These are phyloP conservation scores for Aspergillus leporis DNA, from an alignment of 495 filamentous ascomycete species.

Conservation along the genomic window DNA sequence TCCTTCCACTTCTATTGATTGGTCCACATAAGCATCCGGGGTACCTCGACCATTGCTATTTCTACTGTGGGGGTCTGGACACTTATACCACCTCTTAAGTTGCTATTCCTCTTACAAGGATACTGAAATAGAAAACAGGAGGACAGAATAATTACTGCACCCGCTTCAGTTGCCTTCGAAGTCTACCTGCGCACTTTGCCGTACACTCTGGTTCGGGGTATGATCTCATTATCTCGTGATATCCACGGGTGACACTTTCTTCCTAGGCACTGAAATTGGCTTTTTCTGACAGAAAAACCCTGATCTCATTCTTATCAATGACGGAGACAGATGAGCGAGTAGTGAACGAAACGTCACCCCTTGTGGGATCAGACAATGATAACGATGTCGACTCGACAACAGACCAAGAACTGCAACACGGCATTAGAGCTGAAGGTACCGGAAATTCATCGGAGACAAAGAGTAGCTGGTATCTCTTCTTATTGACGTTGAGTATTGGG, in stretches of 20 bases:
- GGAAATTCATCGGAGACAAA: conserved; percentile 43
- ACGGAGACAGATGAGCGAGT: conserved; percentile 19
- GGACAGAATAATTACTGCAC: neutral
- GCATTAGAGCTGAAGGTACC: conserved; percentile 17
- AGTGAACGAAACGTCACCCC: conserved; percentile 42
- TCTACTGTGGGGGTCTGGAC: neutral
- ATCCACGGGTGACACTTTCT: neutral
- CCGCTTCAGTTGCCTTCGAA: no score
- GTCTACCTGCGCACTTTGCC: no score
- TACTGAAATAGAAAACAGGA: neutral
- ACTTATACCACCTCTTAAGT: neutral
- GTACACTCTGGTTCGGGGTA: no score
- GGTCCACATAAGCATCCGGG: neutral
- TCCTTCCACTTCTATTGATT: neutral
- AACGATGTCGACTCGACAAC: conserved; percentile 21
- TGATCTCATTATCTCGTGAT: no score
- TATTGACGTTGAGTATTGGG: conserved; percentile 80
- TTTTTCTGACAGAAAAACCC: neutral
- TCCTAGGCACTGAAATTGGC: neutral
- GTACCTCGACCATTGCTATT: neutral
- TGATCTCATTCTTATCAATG: conserved; percentile 1
- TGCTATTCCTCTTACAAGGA: neutral
- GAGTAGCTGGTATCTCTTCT: conserved; percentile 77
- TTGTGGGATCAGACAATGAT: conserved; percentile 29
- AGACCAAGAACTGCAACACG: conserved; percentile 14